Evolutionary conservation across 371 early-diverging fungal species (phyloP), one percentile per base, ranked within the genome.

Genomic region (Phascolomyces articulosus): DNA sequence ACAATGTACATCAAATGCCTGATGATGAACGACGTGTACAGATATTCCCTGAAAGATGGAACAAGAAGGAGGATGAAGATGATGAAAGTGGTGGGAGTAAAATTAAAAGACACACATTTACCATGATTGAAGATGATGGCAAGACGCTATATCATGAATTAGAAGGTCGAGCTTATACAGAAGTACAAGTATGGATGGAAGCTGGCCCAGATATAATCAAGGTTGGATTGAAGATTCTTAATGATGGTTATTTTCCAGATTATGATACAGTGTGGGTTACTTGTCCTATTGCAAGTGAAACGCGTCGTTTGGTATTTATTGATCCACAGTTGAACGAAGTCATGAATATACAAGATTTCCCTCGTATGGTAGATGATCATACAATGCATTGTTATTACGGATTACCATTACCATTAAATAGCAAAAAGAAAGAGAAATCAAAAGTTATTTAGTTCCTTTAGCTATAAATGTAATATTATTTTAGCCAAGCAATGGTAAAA

Each of bases 221-320:
- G 23, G 71, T 76, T 7, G 80, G 77, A 2, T 49, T 74, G 11
- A 69, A 74, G 1, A 68, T 74, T 21, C 49, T 68, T 2, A 56
- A 76, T 40, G 77, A 74, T 44, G 72, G 74, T 0, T 79, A 71
- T 40, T 70, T 74, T 51, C 80, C 80, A 7, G 71, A 77, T 24
- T 79, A 77, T 48, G 69, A 76, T 41, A 73, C 73, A 3, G 51
- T 78, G 7, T 75, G 74, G 73, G 73, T 77, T 18, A 71, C 73
- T 24, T 79, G 83, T 56, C 82, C 79, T 13, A 68, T 74, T 41
- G 77, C 70, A 4, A 70, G 73, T 10, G 83, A 85, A 64, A 72
- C 73, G 23, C 60, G 73, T 60, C 62, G 41, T 38, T 16, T 63
- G 44, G 55, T 63, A 13, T 59, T 60, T 60, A 26, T 31, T 16